Evolutionary conservation across 2,329 filamentous ascomycete species (phyloP).

Genomic region (Penicillium corylophilum): DNA sequence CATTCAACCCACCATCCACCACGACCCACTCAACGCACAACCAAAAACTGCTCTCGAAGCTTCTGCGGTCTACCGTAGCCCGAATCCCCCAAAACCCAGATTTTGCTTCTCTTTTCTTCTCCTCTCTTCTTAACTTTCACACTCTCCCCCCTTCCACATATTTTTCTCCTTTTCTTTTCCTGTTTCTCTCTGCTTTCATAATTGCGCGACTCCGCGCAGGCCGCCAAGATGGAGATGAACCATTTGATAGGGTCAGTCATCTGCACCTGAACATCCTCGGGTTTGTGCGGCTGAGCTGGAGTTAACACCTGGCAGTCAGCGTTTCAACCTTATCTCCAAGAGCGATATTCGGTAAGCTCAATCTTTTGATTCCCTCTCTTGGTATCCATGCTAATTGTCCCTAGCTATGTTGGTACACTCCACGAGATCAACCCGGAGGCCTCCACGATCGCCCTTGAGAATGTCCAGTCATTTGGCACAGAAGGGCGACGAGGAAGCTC

Average conservation of each 20-base stretch:
- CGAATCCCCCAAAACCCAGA: slow-evolving; percentile 33
- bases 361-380: slow-evolving; percentile 15
- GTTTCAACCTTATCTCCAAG: slow-evolving; percentile 95
- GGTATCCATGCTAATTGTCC: slow-evolving; percentile 35
- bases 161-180: slow-evolving; percentile 22
- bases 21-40: slow-evolving; percentile 11
- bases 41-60: slow-evolving; percentile 32
- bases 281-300: slow-evolving; percentile 36
- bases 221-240: slow-evolving; percentile 49
- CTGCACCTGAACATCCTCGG: slow-evolving; percentile 28
- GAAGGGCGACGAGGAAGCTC: slow-evolving; percentile 81
- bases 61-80: slow-evolving; percentile 34
- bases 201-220: slow-evolving; percentile 33
- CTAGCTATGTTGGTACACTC: slow-evolving; percentile 88
- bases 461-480: slow-evolving; percentile 91
- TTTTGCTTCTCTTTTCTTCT: slow-evolving; percentile 28
- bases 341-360: slow-evolving; percentile 85
- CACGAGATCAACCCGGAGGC: slow-evolving; percentile 98
- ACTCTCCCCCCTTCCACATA: slow-evolving; percentile 18
- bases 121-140: slow-evolving; percentile 23
- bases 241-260: slow-evolving; percentile 49
- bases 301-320: slow-evolving; percentile 62
- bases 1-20: slow-evolving; percentile 4
- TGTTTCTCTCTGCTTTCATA: slow-evolving; percentile 15
- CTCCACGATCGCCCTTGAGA: slow-evolving; percentile 93